Conservation (phyloP, 352 stramenopile genomes). For the Phytopythium montanum region DNA sequence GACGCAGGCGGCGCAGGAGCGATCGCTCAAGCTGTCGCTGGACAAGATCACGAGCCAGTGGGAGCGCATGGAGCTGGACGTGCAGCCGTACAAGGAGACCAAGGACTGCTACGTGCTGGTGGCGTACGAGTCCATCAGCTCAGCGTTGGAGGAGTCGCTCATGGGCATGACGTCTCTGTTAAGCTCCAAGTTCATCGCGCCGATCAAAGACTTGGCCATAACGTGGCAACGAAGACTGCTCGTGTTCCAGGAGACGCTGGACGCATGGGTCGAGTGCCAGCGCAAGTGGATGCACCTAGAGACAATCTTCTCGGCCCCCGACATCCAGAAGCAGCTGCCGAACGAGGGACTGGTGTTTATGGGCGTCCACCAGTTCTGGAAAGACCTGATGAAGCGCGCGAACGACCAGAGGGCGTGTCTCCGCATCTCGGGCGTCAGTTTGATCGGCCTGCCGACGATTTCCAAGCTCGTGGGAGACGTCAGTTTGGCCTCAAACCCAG, state of each 20-base stretch:
- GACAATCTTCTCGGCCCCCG: slow-evolving; percentile 74
- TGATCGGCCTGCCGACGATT: slow-evolving; percentile 16
- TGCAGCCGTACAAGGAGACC: slow-evolving; percentile 87
- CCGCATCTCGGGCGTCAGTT: slow-evolving; percentile 48
- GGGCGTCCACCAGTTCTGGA: slow-evolving; percentile 76
- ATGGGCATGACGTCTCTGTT: slow-evolving; percentile 89
- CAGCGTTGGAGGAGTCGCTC: slow-evolving; percentile 86
- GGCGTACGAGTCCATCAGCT: slow-evolving; percentile 74
- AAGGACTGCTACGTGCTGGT: slow-evolving; percentile 88
- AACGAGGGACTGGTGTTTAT: slow-evolving; percentile 58
- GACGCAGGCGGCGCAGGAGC: slow-evolving; percentile 86
- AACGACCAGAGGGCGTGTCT: slow-evolving; percentile 63
- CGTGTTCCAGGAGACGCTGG: slow-evolving; percentile 79
- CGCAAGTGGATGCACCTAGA: slow-evolving; percentile 83
- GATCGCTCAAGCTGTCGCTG: slow-evolving; percentile 86
- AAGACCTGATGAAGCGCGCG: slow-evolving; percentile 67
- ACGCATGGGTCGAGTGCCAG: slow-evolving; percentile 78
- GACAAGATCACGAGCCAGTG: slow-evolving; percentile 82
- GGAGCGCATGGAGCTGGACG: slow-evolving; percentile 84
- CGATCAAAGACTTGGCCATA: slow-evolving; percentile 65
- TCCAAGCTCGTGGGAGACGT: slow-evolving; percentile 3
- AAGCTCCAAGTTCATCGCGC: slow-evolving; percentile 84
- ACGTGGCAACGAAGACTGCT: slow-evolving; percentile 70
- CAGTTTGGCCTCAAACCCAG: slow-evolving; percentile 5
- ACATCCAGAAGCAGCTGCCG: slow-evolving; percentile 82